These are phyloP conservation scores for Alternaria longipes DNA, from an alignment of 2,329 filamentous ascomycete species.

Conservation along the genomic window DNA sequence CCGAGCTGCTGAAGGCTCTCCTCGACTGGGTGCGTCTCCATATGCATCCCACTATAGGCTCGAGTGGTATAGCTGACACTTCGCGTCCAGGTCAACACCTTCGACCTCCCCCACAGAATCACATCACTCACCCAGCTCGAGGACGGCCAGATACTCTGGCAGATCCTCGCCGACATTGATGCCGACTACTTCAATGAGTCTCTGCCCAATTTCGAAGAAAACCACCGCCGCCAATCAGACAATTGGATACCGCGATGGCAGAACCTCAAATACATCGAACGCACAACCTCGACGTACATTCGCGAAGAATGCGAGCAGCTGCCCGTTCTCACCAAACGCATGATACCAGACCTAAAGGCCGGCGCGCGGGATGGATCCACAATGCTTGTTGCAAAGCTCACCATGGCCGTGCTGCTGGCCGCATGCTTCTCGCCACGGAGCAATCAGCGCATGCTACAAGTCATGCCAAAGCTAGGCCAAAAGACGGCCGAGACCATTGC, in stretches of 20 bases:
- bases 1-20: conserved; percentile 51
- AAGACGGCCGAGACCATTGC: conserved; percentile 52
- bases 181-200: conserved; percentile 58
- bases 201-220: conserved; percentile 57
- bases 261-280: conserved; percentile 62
- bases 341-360: conserved; percentile 59
- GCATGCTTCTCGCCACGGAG: conserved; percentile 59
- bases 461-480: conserved; percentile 50
- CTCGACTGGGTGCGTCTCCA: conserved; percentile 48
- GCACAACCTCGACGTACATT: conserved; percentile 59
- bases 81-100: conserved; percentile 54
- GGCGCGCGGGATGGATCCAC: conserved; percentile 57
- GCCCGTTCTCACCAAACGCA: conserved; percentile 50
- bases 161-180: conserved; percentile 59
- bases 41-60: not conserved
- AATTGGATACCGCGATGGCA: conserved; percentile 64
- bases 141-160: conserved; percentile 59
- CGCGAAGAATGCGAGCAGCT: conserved; percentile 56
- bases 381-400: conserved; percentile 54
- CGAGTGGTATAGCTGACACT: conserved; percentile 11
- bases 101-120: conserved; percentile 51
- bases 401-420: conserved; percentile 60
- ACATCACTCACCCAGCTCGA: conserved; percentile 55
- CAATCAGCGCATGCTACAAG: conserved; percentile 58
- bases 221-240: conserved; percentile 53